Conservation (phyloP, 352 stramenopile species). For the Phytopythium ostracodes region DNA sequence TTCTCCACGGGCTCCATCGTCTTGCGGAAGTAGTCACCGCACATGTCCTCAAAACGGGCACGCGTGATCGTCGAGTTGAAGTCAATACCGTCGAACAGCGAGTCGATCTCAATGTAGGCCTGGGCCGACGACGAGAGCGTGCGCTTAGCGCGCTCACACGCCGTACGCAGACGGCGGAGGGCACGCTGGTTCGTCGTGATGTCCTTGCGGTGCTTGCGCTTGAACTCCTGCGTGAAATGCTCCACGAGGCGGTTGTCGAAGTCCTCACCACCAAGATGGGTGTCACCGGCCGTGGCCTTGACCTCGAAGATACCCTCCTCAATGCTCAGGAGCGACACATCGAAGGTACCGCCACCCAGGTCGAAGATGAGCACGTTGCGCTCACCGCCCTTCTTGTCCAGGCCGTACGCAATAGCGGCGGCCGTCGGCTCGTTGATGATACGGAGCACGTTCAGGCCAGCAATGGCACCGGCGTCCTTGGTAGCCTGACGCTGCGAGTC, state of each 20-base stretch:
- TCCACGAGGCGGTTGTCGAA: constrained; percentile 97
- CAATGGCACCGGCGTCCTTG: constrained; percentile 65
- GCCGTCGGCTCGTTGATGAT: constrained; percentile 98
- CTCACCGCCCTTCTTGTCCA: constrained; percentile 88
- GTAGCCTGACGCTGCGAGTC: constrained; percentile 71
- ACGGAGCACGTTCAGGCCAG: constrained; percentile 65
- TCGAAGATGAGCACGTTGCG: constrained; percentile 97
- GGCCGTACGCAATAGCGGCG: constrained; percentile 93
- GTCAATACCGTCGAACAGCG: constrained; percentile 93
- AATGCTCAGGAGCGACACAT: constrained; percentile 94
- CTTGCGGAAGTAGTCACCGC: constrained; percentile 99
- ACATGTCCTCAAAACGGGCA: constrained; percentile 97
- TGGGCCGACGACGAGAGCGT: constrained; percentile 93
- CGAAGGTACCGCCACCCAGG: constrained; percentile 94
- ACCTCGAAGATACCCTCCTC: constrained; percentile 98
- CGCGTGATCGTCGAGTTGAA: constrained; percentile 93
- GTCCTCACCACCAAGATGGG: constrained; percentile 92
- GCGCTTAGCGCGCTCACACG: constrained; percentile 97
- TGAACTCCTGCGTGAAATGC: constrained; percentile 95
- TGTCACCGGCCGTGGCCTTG: constrained; percentile 95
- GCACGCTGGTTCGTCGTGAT: constrained; percentile 88
- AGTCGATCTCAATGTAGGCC: constrained; percentile 94
- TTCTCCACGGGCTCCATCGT: constrained; percentile 94
- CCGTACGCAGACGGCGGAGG: constrained; percentile 93
- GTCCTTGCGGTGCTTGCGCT: constrained; percentile 88